Evolutionary conservation across 306 rosid genomes (phyloP).

Genomic region (Dalbergia oliveri): DNA sequence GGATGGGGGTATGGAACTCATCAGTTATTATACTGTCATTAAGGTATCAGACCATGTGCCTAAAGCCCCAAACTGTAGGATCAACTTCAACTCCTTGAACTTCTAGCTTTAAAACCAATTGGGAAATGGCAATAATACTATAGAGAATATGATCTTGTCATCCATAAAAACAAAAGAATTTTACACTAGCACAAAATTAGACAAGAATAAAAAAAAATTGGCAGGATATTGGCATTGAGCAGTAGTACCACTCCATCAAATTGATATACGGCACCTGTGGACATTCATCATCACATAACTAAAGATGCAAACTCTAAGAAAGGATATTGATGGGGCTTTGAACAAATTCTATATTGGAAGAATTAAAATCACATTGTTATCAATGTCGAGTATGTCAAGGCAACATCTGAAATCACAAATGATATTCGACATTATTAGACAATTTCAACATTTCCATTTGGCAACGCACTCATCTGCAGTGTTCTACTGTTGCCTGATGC

Average conservation of each 20-base stretch:
- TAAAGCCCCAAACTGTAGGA: not conserved
- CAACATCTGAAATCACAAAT: constrained; percentile 40
- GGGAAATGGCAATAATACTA: constrained; percentile 12
- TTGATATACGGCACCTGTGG: constrained; percentile 28
- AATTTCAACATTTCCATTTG: constrained; percentile 74
- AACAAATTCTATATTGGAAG: constrained; percentile 45
- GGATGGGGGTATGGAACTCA: too few relatives aligned
- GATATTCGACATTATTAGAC: constrained; percentile 59
- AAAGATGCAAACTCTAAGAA: constrained; percentile 32
- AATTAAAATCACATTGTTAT: constrained; percentile 48
- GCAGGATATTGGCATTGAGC: constrained; percentile 33
- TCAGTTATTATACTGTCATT: too few relatives aligned
- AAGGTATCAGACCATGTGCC: not conserved
- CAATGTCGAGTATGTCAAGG: constrained; percentile 44
- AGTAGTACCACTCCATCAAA: constrained; percentile 24
- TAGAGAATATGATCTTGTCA: constrained; percentile 20
- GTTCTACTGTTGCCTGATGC: constrained; percentile 80
- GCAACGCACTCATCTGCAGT: constrained; percentile 82
- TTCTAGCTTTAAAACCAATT: constrained; percentile 11
- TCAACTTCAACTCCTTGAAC: constrained; percentile 32
- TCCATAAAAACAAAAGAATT: constrained; percentile 6
- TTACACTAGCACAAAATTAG: constrained; percentile 12
- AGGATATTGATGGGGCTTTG: constrained; percentile 36
- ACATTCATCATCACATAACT: constrained; percentile 36
- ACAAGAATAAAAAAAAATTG: constrained; percentile 27